Percentiles rank a stretch among this genome's conserved stretches.
Evolutionary conservation across 345 rosid genomes (phyloP).

Genomic region (Lagerstroemia speciosa): DNA sequence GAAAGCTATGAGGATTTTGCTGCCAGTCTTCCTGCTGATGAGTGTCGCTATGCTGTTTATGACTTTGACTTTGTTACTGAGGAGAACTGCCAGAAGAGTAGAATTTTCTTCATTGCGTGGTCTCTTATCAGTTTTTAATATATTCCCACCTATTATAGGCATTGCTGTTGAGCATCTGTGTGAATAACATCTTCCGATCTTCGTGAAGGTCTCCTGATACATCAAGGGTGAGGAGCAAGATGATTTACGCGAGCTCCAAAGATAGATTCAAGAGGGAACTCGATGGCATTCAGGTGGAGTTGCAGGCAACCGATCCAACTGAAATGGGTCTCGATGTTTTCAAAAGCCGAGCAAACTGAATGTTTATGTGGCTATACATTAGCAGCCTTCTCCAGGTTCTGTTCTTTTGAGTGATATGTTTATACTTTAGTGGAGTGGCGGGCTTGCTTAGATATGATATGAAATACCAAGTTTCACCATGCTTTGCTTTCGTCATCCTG

Average conservation of each 20-base stretch:
- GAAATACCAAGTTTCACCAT: constrained; percentile 21
- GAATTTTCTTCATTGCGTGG: constrained; percentile 61
- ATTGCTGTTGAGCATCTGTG: not conserved
- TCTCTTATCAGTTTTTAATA: constrained; percentile 1
- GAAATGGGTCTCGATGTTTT: constrained; percentile 53
- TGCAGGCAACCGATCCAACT: constrained; percentile 38
- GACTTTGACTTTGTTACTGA: constrained; percentile 49
- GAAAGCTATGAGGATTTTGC: constrained; percentile 43
- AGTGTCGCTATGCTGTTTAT: constrained; percentile 56
- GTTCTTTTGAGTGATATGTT: constrained; percentile 19
- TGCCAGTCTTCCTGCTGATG: constrained; percentile 50
- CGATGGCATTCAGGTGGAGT: constrained; percentile 8
- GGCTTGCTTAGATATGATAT: constrained; percentile 19
- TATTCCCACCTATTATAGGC: not conserved
- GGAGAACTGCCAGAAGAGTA: constrained; percentile 48
- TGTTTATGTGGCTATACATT: constrained; percentile 7
- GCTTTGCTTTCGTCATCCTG: constrained; percentile 12
- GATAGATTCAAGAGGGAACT: constrained; percentile 11
- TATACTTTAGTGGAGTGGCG: constrained; percentile 23
- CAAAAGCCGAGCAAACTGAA: constrained; percentile 41
- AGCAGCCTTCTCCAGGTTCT: constrained; percentile 7
- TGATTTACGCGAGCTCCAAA: constrained; percentile 58
- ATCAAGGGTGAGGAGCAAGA: constrained; percentile 49
- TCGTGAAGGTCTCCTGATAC: constrained; percentile 41
- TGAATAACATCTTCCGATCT: not conserved